These are phyloP conservation scores for Linanthus parryae DNA, from an alignment of 148 eudicot genomes.

Conservation along the genomic window DNA sequence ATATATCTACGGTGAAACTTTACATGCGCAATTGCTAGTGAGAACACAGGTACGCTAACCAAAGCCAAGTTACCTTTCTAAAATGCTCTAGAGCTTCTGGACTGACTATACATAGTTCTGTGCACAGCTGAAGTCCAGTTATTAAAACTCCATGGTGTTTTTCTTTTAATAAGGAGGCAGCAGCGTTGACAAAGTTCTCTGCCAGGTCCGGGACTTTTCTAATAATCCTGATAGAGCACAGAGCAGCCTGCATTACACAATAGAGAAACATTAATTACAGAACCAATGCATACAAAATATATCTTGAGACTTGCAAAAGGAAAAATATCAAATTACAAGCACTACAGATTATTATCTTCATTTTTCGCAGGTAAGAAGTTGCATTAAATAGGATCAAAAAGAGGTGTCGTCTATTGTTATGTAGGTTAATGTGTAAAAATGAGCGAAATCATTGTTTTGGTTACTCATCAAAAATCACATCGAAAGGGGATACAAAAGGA, in stretches of 20 bases:
- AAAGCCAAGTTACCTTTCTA: slow-evolving; percentile 58
- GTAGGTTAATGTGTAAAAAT: too few species aligned
- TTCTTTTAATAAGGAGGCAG: slow-evolving; percentile 84
- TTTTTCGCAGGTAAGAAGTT: too few species aligned
- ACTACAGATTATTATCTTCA: too few species aligned
- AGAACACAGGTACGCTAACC: too few species aligned
- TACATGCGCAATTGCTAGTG: too few species aligned
- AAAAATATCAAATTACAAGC: background rate
- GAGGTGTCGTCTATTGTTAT: too few species aligned
- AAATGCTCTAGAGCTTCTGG: slow-evolving; percentile 91
- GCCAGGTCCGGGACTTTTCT: slow-evolving; percentile 98
- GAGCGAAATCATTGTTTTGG: too few species aligned
- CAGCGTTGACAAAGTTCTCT: slow-evolving; percentile 86
- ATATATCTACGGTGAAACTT: too few species aligned
- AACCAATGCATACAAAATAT: background rate
- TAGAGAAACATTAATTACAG: slow-evolving; percentile 4
- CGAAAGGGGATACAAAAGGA: too few species aligned
- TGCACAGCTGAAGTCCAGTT: slow-evolving; percentile 89
- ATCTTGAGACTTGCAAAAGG: background rate
- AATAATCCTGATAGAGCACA: slow-evolving; percentile 86
- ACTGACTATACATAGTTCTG: slow-evolving; percentile 74
- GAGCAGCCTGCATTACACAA: slow-evolving; percentile 71
- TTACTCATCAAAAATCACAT: too few species aligned
- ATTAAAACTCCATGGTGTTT: slow-evolving; percentile 96
- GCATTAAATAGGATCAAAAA: too few species aligned